Evolutionary conservation across 2,329 filamentous ascomycete genomes (phyloP).

Genomic region (Ophiostoma piceae): DNA sequence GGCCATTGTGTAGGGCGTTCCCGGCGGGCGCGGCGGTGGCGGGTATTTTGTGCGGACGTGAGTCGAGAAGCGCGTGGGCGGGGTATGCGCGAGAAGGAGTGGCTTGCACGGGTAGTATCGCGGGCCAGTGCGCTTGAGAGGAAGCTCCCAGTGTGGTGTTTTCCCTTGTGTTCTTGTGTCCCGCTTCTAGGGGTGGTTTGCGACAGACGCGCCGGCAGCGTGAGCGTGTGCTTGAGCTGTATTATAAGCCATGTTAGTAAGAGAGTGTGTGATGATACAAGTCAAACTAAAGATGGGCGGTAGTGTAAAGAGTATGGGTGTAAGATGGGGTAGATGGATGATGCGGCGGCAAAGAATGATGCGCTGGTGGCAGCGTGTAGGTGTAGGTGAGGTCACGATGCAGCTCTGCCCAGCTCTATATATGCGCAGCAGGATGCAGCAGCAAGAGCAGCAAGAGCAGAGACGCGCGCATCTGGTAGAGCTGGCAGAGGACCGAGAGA

Average conservation of each 20-base stretch:
- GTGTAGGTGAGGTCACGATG: neutral
- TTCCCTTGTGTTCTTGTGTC: neutral
- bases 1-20: constrained; percentile 21
- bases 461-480: neutral
- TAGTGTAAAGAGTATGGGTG: neutral
- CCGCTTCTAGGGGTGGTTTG: constrained; percentile 3
- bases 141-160: constrained; percentile 15
- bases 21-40: neutral
- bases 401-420: neutral
- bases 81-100: constrained; percentile 21
- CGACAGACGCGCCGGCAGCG: neutral
- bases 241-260: constrained; percentile 27
- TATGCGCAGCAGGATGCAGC: neutral
- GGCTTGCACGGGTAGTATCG: constrained; percentile 23
- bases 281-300: constrained; percentile 20
- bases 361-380: neutral
- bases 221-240: constrained; percentile 4
- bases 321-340: neutral
- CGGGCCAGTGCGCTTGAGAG: constrained; percentile 15
- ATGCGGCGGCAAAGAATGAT: neutral
- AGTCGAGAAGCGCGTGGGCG: constrained; percentile 22
- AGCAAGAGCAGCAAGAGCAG: neutral
- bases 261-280: constrained; percentile 20
- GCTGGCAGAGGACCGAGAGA: neutral
- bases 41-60: constrained; percentile 26